Conservation (phyloP, 2,329 filamentous ascomycete species). For the Alternaria panax region DNA sequence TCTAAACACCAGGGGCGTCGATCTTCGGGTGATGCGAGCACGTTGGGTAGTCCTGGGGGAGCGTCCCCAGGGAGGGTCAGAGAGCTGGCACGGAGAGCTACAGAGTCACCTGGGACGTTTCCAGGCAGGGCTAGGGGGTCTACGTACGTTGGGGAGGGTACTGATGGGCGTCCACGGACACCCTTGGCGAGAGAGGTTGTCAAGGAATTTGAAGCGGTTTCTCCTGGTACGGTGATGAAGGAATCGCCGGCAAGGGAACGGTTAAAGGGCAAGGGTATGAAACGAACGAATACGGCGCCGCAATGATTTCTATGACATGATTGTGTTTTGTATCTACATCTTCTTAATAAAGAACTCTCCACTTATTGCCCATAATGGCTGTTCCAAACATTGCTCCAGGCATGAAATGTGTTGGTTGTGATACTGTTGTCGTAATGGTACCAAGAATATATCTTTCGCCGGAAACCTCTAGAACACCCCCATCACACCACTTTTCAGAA, state of each 20-base stretch:
- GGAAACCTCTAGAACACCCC: neutral
- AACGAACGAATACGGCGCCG: conserved; percentile 12
- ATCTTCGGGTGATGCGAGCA: conserved; percentile 10
- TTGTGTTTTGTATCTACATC: conserved; percentile 11
- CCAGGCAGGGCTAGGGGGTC: conserved; percentile 9
- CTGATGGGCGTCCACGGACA: conserved; percentile 3
- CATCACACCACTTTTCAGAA: neutral
- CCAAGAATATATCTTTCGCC: neutral
- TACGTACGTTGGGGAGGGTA: conserved; percentile 1
- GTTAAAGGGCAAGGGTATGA: conserved; percentile 20
- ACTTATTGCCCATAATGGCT: conserved; percentile 3
- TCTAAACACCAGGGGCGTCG: conserved; percentile 35
- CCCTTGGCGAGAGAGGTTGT: conserved; percentile 6
- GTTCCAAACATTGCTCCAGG: no score
- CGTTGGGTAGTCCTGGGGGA: conserved; percentile 5
- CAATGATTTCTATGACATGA: conserved; percentile 7
- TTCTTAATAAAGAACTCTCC: conserved; percentile 19
- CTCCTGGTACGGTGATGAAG: conserved; percentile 7
- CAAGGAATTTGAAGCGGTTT: conserved; percentile 11
- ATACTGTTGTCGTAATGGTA: neutral
- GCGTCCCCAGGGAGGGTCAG: conserved; percentile 13
- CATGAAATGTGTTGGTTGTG: neutral
- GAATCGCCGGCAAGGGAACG: conserved; percentile 12
- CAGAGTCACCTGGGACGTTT: conserved; percentile 3
- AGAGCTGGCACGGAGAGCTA: conserved; percentile 13